phyloP scores from a whole-genome alignment of 768 basidiomycete genomes.

The Dictyophora rubrovolvata region DNA sequence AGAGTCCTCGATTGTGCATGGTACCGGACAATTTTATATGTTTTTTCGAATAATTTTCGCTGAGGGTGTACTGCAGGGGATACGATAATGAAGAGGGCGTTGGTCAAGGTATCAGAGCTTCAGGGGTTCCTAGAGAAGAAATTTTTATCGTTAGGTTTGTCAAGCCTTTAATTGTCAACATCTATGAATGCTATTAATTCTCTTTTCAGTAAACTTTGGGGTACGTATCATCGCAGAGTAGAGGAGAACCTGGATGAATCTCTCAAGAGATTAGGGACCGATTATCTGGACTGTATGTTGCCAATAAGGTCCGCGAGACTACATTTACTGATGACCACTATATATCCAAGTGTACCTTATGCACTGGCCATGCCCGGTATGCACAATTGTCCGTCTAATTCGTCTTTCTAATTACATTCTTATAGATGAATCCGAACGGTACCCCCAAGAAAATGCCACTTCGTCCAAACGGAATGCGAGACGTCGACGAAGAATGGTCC shows the following conservation, averaged over 20 bases:
- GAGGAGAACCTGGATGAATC: slow-evolving; percentile 57
- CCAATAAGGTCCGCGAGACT: slow-evolving; percentile 1
- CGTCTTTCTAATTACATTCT: slow-evolving; percentile 18
- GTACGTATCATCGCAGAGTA: slow-evolving; percentile 48
- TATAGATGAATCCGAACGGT: slow-evolving; percentile 10
- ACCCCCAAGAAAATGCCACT: slow-evolving; percentile 2
- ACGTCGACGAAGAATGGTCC: slow-evolving; percentile 55
- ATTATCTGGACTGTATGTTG: slow-evolving; percentile 66
- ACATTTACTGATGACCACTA: neutral
- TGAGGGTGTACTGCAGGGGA: slow-evolving; percentile 19
- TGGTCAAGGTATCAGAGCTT: slow-evolving; percentile 66
- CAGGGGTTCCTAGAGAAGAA: slow-evolving; percentile 58
- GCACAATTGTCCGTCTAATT: slow-evolving; percentile 14
- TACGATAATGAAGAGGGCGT: slow-evolving; percentile 65
- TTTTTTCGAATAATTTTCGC: slow-evolving; percentile 4
- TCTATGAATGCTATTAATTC: neutral
- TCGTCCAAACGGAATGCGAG: slow-evolving; percentile 33
- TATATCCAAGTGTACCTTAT: slow-evolving; percentile 42
- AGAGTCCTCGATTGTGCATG: slow-evolving; percentile 59
- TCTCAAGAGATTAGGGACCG: slow-evolving; percentile 56
- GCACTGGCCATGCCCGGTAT: slow-evolving; percentile 80
- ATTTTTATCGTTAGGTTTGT: slow-evolving; percentile 59
- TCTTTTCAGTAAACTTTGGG: slow-evolving; percentile 46
- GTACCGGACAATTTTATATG: slow-evolving; percentile 22
- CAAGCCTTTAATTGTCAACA: neutral